Percentiles rank a stretch among this genome's conserved stretches.
These are phyloP conservation scores for Gymnopilus junonius DNA, from an alignment of 768 basidiomycete genomes.

Conservation along the genomic window DNA sequence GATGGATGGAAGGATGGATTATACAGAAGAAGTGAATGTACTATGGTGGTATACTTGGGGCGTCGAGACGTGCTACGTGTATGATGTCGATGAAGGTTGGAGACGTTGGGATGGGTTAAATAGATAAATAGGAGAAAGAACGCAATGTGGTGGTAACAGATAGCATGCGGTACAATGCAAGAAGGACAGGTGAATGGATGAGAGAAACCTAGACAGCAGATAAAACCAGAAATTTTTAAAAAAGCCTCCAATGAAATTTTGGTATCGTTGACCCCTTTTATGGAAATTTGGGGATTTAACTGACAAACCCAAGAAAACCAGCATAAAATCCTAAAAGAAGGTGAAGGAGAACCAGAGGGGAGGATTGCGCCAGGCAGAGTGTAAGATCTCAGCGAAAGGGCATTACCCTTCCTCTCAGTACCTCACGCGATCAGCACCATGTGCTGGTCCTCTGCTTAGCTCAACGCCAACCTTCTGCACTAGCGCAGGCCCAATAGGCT, in stretches of 20 bases:
- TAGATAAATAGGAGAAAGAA: background rate
- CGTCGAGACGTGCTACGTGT: background rate
- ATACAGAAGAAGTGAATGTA: background rate
- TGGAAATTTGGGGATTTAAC: no score
- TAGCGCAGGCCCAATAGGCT: conserved; percentile 66
- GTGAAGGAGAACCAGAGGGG: background rate
- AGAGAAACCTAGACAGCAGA: background rate
- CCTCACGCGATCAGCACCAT: conserved; percentile 17
- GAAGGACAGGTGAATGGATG: background rate
- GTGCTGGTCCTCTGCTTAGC: conserved; percentile 67
- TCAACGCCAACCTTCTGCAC: conserved; percentile 78
- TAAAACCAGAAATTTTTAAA: background rate
- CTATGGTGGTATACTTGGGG: background rate
- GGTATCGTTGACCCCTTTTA: background rate
- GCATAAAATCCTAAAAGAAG: background rate
- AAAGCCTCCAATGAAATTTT: background rate
- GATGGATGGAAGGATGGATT: background rate
- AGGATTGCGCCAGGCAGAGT: background rate
- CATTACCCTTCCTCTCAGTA: background rate
- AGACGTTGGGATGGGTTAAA: background rate
- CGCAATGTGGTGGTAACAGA: background rate
- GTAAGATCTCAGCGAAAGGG: background rate
- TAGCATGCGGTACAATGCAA: conserved; percentile 1
- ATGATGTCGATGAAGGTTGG: background rate
- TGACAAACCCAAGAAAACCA: background rate